Evolutionary conservation across 257 asterid genomes (phyloP).

Genomic region (Striga asiatica): DNA sequence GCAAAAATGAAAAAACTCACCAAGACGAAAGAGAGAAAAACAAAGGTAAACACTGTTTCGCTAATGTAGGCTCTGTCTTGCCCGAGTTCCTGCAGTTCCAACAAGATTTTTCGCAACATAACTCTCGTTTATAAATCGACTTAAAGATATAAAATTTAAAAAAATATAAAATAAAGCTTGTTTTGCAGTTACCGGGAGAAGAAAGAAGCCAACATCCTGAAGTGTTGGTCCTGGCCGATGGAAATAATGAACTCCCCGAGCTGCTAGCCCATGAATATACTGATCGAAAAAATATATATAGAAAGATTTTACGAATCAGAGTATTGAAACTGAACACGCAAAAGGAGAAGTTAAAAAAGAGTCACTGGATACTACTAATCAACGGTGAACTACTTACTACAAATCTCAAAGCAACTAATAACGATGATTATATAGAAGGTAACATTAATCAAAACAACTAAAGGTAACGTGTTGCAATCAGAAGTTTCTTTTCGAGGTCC

Average conservation of each 20-base stretch:
- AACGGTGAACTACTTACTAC: too few species aligned
- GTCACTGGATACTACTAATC: too few species aligned
- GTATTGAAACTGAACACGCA: background rate
- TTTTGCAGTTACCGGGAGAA: constrained; percentile 61
- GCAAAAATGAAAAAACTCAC: too few species aligned
- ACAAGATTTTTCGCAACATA: constrained; percentile 12
- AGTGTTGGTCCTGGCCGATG: constrained; percentile 68
- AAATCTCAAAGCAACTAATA: too few species aligned
- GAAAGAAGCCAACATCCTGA: constrained; percentile 62
- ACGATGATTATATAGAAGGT: too few species aligned
- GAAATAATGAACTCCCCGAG: constrained; percentile 66
- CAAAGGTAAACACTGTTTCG: constrained; percentile 68
- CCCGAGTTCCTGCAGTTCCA: constrained; percentile 75
- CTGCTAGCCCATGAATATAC: constrained; percentile 74
- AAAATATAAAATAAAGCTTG: background rate
- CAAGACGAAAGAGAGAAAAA: constrained; percentile 71
- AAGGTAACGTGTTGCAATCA: background rate
- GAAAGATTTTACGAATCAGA: constrained; percentile 3
- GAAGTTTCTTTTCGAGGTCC: background rate
- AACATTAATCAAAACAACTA: too few species aligned
- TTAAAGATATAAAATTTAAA: background rate
- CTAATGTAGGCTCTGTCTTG: constrained; percentile 76
- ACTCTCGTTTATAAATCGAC: constrained; percentile 3
- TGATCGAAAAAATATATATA: constrained; percentile 12
- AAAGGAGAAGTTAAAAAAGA: background rate